These are phyloP conservation scores for Cyberlindnera maclurae DNA, from an alignment of 805 yeast genomes.

Conservation along the genomic window DNA sequence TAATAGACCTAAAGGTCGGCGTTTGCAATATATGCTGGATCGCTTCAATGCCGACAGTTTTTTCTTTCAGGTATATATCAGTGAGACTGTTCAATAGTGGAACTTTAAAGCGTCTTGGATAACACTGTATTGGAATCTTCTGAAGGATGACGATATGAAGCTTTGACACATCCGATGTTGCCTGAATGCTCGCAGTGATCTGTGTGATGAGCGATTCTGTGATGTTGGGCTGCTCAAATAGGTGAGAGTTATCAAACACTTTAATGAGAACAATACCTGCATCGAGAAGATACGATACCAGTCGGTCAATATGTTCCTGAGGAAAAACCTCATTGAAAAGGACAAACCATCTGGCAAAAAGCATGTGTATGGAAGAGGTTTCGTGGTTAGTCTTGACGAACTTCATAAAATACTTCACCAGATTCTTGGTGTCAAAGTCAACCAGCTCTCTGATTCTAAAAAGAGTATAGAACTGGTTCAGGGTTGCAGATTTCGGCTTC, in stretches of 20 bases:
- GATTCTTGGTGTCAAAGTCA: constrained; percentile 20
- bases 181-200: constrained; percentile 12
- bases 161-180: neutral
- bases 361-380: constrained; percentile 13
- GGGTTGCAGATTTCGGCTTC: constrained; percentile 2
- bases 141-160: constrained; percentile 6
- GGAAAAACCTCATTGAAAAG: constrained; percentile 32
- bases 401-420: constrained; percentile 22
- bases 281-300: constrained; percentile 25
- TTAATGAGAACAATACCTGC: constrained; percentile 14
- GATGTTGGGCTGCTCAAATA: constrained; percentile 41
- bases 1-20: constrained; percentile 46
- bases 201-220: constrained; percentile 24
- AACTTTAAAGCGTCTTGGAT: constrained; percentile 28
- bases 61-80: constrained; percentile 3
- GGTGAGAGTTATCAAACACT: constrained; percentile 31
- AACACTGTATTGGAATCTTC: constrained; percentile 45
- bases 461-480: constrained; percentile 26
- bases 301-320: constrained; percentile 21
- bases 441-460: constrained; percentile 47
- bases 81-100: constrained; percentile 22
- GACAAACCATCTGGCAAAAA: constrained; percentile 51
- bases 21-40: constrained; percentile 36
- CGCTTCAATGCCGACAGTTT: constrained; percentile 11
- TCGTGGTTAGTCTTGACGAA: constrained; percentile 15